Evolutionary conservation across 192 early-diverging fungal species (phyloP).

Genomic region (Funneliformis geosporum): DNA sequence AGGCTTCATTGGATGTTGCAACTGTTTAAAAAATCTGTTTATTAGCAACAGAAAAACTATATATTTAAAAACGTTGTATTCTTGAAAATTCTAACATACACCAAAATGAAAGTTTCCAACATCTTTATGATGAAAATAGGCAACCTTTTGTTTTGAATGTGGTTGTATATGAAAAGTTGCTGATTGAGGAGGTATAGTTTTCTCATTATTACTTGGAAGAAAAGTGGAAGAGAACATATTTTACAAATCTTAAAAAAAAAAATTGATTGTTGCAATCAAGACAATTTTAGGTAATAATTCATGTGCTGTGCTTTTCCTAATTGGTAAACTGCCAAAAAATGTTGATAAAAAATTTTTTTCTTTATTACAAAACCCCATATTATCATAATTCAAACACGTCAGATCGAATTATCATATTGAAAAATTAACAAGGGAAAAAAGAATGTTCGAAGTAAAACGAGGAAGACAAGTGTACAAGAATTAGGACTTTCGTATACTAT

Average conservation of each 20-base stretch:
- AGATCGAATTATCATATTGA: too few species aligned
- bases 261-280: too few species aligned
- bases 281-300: too few species aligned
- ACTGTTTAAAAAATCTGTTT: constrained; percentile 35
- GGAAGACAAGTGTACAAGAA: too few species aligned
- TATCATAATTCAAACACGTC: too few species aligned
- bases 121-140: constrained; percentile 76
- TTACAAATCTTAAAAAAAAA: neutral
- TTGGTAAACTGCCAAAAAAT: too few species aligned
- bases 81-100: constrained; percentile 37
- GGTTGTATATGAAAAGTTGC: constrained; percentile 31
- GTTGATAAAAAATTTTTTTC: too few species aligned
- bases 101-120: constrained; percentile 85
- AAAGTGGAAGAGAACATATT: constrained; percentile 21
- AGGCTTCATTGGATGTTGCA: constrained; percentile 86
- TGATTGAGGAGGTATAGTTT: neutral
- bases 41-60: neutral
- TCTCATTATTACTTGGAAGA: neutral
- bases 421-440: too few species aligned
- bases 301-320: too few species aligned
- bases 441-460: too few species aligned
- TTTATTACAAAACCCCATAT: too few species aligned
- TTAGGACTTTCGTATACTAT: too few species aligned
- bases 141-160: constrained; percentile 66
- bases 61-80: neutral